phyloP scores from a whole-genome alignment of 2,329 filamentous ascomycete genomes.

The Hymenoscyphus albidus region DNA sequence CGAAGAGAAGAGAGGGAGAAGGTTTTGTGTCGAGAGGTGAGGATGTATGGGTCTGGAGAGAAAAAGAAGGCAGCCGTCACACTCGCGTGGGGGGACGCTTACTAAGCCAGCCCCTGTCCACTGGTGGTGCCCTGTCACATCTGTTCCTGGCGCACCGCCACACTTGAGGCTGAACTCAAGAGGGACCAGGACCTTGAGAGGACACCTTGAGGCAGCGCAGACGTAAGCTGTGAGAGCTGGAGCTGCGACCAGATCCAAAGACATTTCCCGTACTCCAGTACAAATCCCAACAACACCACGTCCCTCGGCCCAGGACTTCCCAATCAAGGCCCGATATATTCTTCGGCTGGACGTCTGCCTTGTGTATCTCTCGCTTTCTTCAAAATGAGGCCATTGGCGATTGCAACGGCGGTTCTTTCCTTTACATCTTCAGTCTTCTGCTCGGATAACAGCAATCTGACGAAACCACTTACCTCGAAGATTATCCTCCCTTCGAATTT shows the following conservation, averaged over 20 bases:
- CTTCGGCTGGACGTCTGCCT: constrained; percentile 21
- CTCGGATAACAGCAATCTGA: constrained; percentile 28
- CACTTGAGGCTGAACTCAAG: not conserved
- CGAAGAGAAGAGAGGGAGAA: not conserved
- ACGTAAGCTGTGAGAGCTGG: constrained; percentile 27
- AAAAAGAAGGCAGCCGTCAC: not conserved
- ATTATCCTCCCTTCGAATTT: constrained; percentile 62
- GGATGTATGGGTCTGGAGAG: not conserved
- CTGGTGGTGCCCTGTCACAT: too few species aligned
- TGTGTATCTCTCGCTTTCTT: constrained; percentile 20
- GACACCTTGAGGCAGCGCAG: constrained; percentile 21
- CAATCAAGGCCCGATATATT: constrained; percentile 15
- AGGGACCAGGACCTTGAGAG: constrained; percentile 14
- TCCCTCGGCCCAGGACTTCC: constrained; percentile 8
- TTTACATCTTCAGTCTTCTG: constrained; percentile 38
- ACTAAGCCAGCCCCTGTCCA: not conserved
- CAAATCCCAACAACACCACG: constrained; percentile 7
- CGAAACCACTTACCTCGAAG: constrained; percentile 49
- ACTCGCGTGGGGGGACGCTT: not conserved
- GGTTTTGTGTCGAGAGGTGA: not conserved
- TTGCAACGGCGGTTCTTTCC: constrained; percentile 56
- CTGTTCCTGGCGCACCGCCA: not conserved
- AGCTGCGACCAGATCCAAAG: constrained; percentile 11
- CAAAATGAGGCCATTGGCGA: constrained; percentile 37
- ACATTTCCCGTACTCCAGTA: constrained; percentile 9